phyloP scores from a whole-genome alignment of 805 yeast genomes.

The Metschnikowia vanudenii region DNA sequence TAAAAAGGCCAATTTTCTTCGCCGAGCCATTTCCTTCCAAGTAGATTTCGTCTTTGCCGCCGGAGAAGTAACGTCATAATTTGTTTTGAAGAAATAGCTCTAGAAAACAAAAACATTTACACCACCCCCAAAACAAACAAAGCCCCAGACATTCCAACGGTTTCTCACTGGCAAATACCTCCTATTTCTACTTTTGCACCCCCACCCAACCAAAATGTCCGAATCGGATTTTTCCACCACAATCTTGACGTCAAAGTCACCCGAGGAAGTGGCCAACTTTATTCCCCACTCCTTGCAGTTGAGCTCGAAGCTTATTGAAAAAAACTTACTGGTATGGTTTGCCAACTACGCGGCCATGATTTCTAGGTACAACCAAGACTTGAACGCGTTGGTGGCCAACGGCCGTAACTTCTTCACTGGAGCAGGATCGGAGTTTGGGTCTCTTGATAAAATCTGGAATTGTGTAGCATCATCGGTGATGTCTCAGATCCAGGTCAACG shows the following conservation, averaged over 20 bases:
- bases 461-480: slow-evolving; percentile 50
- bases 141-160: neutral
- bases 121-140: neutral
- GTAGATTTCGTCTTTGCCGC: neutral
- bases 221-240: slow-evolving; percentile 30
- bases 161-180: neutral
- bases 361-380: slow-evolving; percentile 22
- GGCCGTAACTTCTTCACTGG: slow-evolving; percentile 24
- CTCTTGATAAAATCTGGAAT: slow-evolving; percentile 45
- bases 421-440: slow-evolving; percentile 33
- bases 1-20: neutral
- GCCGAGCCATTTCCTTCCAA: neutral
- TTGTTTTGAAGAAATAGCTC: neutral
- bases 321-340: slow-evolving; percentile 36
- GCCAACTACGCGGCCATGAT: slow-evolving; percentile 23
- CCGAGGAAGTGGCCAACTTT: slow-evolving; percentile 40
- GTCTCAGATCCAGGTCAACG: slow-evolving; percentile 48
- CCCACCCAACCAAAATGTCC: slow-evolving; percentile 11
- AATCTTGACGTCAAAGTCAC: slow-evolving; percentile 42
- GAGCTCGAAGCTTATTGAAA: slow-evolving; percentile 29
- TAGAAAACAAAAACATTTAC: no score
- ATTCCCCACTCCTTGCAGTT: slow-evolving; percentile 36
- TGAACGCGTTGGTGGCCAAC: slow-evolving; percentile 22
- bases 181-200: neutral
- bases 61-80: neutral